Percentiles rank a stretch among this genome's conserved stretches.
Conservation (phyloP, 371 early-diverging fungal species). For the Thermomucor indicae-seudaticae region DNA sequence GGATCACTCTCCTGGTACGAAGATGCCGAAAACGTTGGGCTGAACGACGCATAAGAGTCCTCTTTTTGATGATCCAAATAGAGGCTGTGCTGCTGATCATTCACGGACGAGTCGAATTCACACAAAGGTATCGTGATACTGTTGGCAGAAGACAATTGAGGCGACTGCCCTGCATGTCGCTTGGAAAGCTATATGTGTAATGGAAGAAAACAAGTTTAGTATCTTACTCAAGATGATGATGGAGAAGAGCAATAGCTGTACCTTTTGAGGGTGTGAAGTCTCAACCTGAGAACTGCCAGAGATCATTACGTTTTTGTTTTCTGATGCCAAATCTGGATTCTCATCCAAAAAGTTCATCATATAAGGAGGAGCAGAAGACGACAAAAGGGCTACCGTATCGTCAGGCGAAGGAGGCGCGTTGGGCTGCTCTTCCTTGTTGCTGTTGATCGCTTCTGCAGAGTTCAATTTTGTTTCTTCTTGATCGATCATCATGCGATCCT, state of each 20-base stretch:
- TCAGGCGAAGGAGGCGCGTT: slow-evolving; percentile 23
- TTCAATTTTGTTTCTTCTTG: too few species aligned
- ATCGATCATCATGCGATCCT: too few species aligned
- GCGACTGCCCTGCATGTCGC: slow-evolving; percentile 11
- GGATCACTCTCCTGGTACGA: too few species aligned
- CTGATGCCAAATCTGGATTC: background rate
- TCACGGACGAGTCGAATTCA: too few species aligned
- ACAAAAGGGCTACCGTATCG: slow-evolving; percentile 15
- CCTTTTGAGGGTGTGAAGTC: slow-evolving; percentile 5
- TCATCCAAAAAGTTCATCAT: slow-evolving; percentile 19
- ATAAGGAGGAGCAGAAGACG: slow-evolving; percentile 22
- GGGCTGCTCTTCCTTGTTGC: too few species aligned
- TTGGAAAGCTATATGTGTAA: slow-evolving; percentile 9
- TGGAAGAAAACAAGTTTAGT: background rate
- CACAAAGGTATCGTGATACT: slow-evolving; percentile 20
- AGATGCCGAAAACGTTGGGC: too few species aligned
- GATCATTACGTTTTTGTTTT: slow-evolving; percentile 5
- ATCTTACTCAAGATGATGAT: background rate
- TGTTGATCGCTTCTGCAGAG: too few species aligned
- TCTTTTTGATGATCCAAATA: slow-evolving; percentile 2
- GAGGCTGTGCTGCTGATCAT: too few species aligned
- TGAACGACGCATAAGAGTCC: too few species aligned
- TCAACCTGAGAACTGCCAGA: slow-evolving; percentile 8
- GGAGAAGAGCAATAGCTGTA: background rate
- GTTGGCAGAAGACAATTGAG: background rate